Evolutionary conservation across 2,329 filamentous ascomycete species (phyloP).

Genomic region (Neofusicoccum kwambonambiense): DNA sequence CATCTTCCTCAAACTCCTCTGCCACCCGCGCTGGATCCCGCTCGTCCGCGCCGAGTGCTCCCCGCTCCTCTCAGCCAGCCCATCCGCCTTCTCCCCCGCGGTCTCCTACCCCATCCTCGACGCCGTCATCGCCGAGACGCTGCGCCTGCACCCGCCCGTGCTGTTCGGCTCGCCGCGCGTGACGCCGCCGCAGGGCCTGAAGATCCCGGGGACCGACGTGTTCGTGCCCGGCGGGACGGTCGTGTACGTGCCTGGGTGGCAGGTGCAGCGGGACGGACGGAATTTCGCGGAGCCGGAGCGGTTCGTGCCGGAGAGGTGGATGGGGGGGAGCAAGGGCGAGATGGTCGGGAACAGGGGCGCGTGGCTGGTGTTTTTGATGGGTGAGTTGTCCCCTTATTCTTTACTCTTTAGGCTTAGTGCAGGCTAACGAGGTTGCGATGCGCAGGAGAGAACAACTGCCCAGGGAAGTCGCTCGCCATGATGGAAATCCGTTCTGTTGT

Average conservation of each 20-base stretch:
- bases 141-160: constrained; percentile 42
- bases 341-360: background rate
- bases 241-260: constrained; percentile 33
- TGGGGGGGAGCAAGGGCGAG: background rate
- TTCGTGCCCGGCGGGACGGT: constrained; percentile 32
- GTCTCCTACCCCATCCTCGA: constrained; percentile 32
- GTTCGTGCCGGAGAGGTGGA: constrained; percentile 35
- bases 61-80: constrained; percentile 33
- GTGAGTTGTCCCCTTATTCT: background rate
- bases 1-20: constrained; percentile 46
- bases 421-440: too few species aligned
- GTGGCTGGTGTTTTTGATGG: background rate
- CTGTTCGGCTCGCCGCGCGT: constrained; percentile 37
- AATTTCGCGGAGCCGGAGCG: constrained; percentile 21
- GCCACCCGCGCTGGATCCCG: constrained; percentile 36
- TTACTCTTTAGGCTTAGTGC: too few species aligned
- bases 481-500: constrained; percentile 10
- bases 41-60: constrained; percentile 36
- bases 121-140: constrained; percentile 42
- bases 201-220: constrained; percentile 31
- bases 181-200: constrained; percentile 21
- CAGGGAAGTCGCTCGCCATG: background rate
- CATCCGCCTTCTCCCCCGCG: too few species aligned
- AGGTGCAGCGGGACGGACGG: constrained; percentile 28
- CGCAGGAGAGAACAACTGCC: background rate